Percentiles rank a stretch among this genome's conserved stretches.
Evolutionary conservation across 2,329 filamentous ascomycete genomes (phyloP).

Genomic region (Pseudogymnoascus pannorum): DNA sequence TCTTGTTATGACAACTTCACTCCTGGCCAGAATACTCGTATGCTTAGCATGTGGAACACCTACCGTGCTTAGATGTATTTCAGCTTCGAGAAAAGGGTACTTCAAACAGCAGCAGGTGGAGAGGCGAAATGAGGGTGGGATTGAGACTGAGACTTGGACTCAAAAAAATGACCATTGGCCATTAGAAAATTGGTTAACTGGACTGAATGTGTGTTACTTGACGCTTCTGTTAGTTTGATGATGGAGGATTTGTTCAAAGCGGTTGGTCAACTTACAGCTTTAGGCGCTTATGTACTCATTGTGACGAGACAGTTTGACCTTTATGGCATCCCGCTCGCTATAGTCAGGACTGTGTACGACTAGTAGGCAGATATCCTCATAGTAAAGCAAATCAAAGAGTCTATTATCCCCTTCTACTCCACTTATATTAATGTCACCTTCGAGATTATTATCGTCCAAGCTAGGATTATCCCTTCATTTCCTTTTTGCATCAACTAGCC

Average conservation of each 20-base stretch:
- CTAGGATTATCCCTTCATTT: slow-evolving; percentile 10
- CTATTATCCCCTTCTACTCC: background rate
- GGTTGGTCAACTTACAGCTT: slow-evolving; percentile 16
- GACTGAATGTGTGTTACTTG: background rate
- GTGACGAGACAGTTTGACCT: slow-evolving; percentile 15
- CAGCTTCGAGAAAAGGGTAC: background rate
- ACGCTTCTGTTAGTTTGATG: slow-evolving; percentile 12
- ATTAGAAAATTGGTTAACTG: background rate
- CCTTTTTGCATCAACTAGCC: slow-evolving; percentile 21
- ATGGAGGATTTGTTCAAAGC: background rate
- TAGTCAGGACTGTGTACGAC: slow-evolving; percentile 13
- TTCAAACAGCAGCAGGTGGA: background rate
- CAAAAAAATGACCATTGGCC: background rate
- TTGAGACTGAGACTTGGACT: background rate
- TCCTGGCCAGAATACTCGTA: slow-evolving; percentile 15
- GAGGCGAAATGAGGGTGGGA: background rate
- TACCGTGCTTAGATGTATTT: slow-evolving; percentile 13
- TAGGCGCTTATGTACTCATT: slow-evolving; percentile 15
- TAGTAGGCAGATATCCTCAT: slow-evolving; percentile 14
- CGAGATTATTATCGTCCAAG: background rate
- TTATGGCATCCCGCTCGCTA: slow-evolving; percentile 10
- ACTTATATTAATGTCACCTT: background rate
- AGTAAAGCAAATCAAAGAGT: slow-evolving; percentile 7
- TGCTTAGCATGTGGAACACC: slow-evolving; percentile 17
- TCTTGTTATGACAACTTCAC: slow-evolving; percentile 39